Percentiles rank a stretch among this genome's conserved stretches.
Evolutionary conservation across 2,329 filamentous ascomycete species (phyloP).

Genomic region (Metarhizium anisopliae): DNA sequence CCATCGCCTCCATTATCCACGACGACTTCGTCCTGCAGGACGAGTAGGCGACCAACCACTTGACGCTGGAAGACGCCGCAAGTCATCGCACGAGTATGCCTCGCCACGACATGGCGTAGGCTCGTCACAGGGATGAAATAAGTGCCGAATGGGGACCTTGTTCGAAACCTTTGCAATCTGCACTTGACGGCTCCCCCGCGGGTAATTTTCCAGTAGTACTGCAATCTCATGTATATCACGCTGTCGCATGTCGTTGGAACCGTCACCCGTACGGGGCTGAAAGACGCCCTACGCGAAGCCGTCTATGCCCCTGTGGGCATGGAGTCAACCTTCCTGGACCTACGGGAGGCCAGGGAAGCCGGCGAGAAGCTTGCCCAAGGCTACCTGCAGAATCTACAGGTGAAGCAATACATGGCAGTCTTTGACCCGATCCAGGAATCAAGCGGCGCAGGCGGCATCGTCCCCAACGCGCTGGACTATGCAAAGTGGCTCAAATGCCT

Average conservation of each 20-base stretch:
- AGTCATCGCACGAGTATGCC: constrained; percentile 43
- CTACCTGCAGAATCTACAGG: no score
- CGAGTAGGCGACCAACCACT: constrained; percentile 33
- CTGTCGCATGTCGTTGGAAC: constrained; percentile 29
- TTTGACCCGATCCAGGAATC: no score
- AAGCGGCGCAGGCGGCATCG: no score
- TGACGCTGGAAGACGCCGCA: constrained; percentile 42
- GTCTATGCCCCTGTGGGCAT: no score
- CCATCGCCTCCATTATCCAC: constrained; percentile 35
- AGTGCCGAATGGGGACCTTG: constrained; percentile 23
- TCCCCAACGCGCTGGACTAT: no score
- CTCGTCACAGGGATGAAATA: constrained; percentile 18
- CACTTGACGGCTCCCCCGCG: constrained; percentile 35
- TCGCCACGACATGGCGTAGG: constrained; percentile 24
- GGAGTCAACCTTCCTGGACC: no score
- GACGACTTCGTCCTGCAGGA: constrained; percentile 44
- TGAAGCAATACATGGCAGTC: no score
- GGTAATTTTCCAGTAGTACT: constrained; percentile 37
- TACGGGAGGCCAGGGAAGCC: no score
- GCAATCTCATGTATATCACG: constrained; percentile 39
- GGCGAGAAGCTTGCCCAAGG: no score
- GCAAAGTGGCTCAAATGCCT: no score
- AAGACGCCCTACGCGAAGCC: no score
- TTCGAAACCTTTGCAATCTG: constrained; percentile 34
- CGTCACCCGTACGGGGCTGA: no score